These are phyloP conservation scores for Gilbertella persicaria DNA, from an alignment of 371 early-diverging fungal species.

Conservation along the genomic window DNA sequence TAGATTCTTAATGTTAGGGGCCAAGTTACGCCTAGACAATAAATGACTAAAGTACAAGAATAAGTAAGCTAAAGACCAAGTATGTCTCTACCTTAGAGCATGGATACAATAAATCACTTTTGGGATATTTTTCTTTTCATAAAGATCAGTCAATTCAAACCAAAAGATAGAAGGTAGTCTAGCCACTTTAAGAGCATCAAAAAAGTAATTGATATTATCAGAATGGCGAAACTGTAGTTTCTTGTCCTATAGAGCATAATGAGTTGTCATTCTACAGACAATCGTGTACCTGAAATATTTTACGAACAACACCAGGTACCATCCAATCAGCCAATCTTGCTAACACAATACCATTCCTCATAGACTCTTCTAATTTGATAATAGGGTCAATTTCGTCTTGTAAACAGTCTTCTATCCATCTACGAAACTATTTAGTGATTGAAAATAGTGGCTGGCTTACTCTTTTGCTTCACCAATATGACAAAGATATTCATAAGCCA, in stretches of 20 bases:
- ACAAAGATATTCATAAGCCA: slow-evolving; percentile 99
- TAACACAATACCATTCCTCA: slow-evolving; percentile 93
- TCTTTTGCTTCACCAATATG: slow-evolving; percentile 99
- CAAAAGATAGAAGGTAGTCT: slow-evolving; percentile 92
- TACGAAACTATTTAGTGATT: slow-evolving; percentile 39
- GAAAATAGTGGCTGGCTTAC: slow-evolving; percentile 49
- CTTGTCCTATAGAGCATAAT: slow-evolving; percentile 53
- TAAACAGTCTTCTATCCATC: slow-evolving; percentile 96
- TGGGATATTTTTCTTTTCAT: slow-evolving; percentile 99
- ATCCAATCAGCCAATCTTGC: slow-evolving; percentile 92
- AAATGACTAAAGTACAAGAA: slow-evolving; percentile 67
- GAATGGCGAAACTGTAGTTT: slow-evolving; percentile 95
- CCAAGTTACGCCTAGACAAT: slow-evolving; percentile 80
- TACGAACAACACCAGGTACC: slow-evolving; percentile 80
- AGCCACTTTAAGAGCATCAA: slow-evolving; percentile 79
- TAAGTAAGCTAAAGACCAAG: background rate
- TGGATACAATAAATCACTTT: slow-evolving; percentile 99
- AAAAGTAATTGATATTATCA: slow-evolving; percentile 98
- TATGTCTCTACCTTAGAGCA: slow-evolving; percentile 80
- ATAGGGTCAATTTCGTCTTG: slow-evolving; percentile 81
- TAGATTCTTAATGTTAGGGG: slow-evolving; percentile 90
- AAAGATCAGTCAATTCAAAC: slow-evolving; percentile 98
- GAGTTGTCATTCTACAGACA: background rate
- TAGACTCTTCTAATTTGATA: slow-evolving; percentile 82
- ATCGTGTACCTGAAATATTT: slow-evolving; percentile 78